phyloP scores from a whole-genome alignment of 2,329 filamentous ascomycete species.

The Trichoderma sp. region DNA sequence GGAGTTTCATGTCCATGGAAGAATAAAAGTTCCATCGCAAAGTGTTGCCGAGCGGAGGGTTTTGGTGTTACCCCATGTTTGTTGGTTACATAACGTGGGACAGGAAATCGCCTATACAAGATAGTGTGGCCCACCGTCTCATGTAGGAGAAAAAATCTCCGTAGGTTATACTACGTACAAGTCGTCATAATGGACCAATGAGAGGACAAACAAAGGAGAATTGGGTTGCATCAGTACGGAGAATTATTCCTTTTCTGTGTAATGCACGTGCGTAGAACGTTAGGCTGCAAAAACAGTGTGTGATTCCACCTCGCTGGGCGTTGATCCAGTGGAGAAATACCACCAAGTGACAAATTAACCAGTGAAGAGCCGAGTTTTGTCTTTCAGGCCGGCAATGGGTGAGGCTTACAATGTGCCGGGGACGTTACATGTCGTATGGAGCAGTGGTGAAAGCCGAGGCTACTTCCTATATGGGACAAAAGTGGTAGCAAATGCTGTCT shows the following conservation, averaged over 20 bases:
- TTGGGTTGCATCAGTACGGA: neutral
- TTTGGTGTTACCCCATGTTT: neutral
- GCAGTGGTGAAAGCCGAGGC: neutral
- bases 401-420: neutral
- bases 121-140: neutral
- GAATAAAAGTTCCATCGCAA: neutral
- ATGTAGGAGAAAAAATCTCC: neutral
- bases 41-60: neutral
- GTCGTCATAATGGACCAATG: neutral
- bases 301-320: neutral
- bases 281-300: neutral
- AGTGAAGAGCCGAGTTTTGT: neutral
- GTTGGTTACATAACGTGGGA: neutral
- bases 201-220: neutral
- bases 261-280: neutral
- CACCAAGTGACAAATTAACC: neutral
- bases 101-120: neutral
- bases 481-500: neutral
- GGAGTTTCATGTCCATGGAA: neutral
- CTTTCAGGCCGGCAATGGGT: neutral
- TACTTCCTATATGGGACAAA: neutral
- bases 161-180: neutral
- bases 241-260: neutral
- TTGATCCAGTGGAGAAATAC: neutral
- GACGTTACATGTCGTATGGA: neutral